Evolutionary conservation across 192 early-diverging fungal species (phyloP), one percentile per base, ranked within the genome.

Genomic region (Entomortierella beljakovae): DNA sequence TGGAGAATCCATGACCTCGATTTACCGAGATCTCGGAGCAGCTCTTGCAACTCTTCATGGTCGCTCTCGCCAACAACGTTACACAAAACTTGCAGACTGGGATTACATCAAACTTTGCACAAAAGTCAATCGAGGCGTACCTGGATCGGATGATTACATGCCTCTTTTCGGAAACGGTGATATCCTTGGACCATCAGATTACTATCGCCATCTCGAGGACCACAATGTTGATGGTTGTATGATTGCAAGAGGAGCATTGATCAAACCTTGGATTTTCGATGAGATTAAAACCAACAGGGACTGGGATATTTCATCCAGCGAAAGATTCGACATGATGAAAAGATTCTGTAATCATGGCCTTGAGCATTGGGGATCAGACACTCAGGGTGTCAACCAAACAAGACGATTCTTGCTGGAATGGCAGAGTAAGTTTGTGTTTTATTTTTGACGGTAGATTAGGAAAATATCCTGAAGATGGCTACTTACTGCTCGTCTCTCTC

Each of bases 241-340:
- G 96, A 91, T 99, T 65, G 97, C 92, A 5, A 88, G 97, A 26
- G 94, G 94, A 5, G 81, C 73, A 6, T 48, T 71, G 31, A 70
- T 98, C 68, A 99, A 99, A 86, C 98, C 98, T 5, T 99, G 98
- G 98, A 88, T 99, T 2, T 98, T 99, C 80, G 89, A 87, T 4
- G 98, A 99, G 72, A 98, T 99, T 67, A 90, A 94, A 63, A 90
- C 92, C 38, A 88, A 91, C 51, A 81, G 88, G 18, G 87, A 95
- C 58, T 98, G 93, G 90, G 98, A 99, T 69, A 99, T 99, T 60
- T 91, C 91, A 31, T 88, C 94, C 1, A 62, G 81, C 6, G 97
- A 99, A 84, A 92, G 98, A 20, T 88, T 99, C 50, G 98, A 97
- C 56, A 93, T 99, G 38, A 77, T 99, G 62, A 89, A 89, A 63